A percentile compares a stretch with the other conserved stretches of the same genome.
These are phyloP conservation scores for Papiliotrema fonsecae DNA, from an alignment of 1,284 basidiomycete genomes.

Conservation along the genomic window DNA sequence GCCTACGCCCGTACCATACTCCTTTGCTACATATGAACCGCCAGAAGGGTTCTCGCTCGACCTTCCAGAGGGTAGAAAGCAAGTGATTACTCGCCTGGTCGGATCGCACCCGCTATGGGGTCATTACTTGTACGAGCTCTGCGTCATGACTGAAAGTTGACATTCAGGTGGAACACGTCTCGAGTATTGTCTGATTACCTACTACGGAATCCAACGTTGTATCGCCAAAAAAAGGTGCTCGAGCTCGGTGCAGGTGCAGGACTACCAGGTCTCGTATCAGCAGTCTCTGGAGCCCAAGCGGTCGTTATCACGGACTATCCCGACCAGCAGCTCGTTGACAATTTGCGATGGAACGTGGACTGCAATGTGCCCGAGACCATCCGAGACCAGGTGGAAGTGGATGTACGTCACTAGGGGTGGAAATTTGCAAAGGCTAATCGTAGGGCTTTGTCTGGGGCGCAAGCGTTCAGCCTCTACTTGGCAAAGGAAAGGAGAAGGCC, in stretches of 20 bases:
- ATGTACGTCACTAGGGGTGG: constrained; percentile 49
- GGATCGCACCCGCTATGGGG: constrained; percentile 89
- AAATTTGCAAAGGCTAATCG: not conserved
- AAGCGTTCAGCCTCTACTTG: constrained; percentile 57
- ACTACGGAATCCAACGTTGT: constrained; percentile 48
- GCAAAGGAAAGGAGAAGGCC: constrained; percentile 30
- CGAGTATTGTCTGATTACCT: constrained; percentile 69
- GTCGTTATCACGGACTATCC: constrained; percentile 87
- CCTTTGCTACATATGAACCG: constrained; percentile 43
- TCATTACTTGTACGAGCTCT: constrained; percentile 64
- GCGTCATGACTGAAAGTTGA: not conserved
- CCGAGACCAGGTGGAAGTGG: constrained; percentile 49
- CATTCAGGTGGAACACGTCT: constrained; percentile 75
- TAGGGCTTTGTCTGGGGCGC: constrained; percentile 90
- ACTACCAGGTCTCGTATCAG: constrained; percentile 71
- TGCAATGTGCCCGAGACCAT: constrained; percentile 53
- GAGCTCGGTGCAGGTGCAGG: constrained; percentile 93
- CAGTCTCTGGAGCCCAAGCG: constrained; percentile 60
- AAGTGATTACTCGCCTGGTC: constrained; percentile 68
- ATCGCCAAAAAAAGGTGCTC: constrained; percentile 56
- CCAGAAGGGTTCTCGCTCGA: constrained; percentile 15
- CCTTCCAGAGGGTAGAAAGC: constrained; percentile 18
- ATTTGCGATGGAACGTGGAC: constrained; percentile 66
- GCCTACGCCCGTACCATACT: constrained; percentile 24
- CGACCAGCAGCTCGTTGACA: constrained; percentile 70